Base-by-base conservation (phyloP, 108 stramenopile genomes). In the Nitzschia sp. region DNA sequence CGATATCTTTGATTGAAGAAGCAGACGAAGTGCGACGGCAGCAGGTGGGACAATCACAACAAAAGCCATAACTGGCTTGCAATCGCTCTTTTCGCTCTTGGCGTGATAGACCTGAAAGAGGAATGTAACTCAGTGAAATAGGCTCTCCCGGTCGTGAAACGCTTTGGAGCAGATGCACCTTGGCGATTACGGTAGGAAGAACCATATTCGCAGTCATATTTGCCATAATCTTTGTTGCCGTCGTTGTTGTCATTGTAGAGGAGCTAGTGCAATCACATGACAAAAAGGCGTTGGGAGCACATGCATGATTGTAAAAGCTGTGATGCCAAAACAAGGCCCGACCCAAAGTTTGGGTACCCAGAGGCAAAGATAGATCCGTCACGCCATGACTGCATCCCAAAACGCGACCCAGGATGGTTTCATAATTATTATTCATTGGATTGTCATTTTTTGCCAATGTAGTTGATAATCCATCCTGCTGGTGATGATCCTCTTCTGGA, bases 221-320 rank as follows among this genome's bases (percentile, higher is more conserved):
- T 54, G 25, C 1, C 2, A 54, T 54, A 22, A n/a, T n/a, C n/a
- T n/a, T n/a, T n/a, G n/a, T n/a, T n/a, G n/a, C n/a, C n/a, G n/a
- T 45, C 44, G 13, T 28, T 9, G 57, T 6, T 28, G 17, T 25
- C 26, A 26, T 6, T 28, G 26, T n/a, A n/a, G 57, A 17, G 0
- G 63, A 46, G 21, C 34, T 28, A 1, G 54, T 9, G 9, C 13
- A 25, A 1, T 34, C 26, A 34, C 70, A 75, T 1, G 79, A 80
- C 2, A 80, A 45, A 63, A 66, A 80, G 19, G 79, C 69, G 55
- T 80, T 80, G 23, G 79, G 79, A 38, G 48, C 28, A 70, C 79
- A 80, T 6, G 69, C 28, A 55, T 80, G 79, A 45, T 80, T 80
- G 69, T 75, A 80, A 67, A 75, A 80, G 63, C 69, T 71, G 28